These are phyloP conservation scores for Penicillium vulpinum DNA, from an alignment of 2,329 filamentous ascomycete genomes.

Conservation along the genomic window DNA sequence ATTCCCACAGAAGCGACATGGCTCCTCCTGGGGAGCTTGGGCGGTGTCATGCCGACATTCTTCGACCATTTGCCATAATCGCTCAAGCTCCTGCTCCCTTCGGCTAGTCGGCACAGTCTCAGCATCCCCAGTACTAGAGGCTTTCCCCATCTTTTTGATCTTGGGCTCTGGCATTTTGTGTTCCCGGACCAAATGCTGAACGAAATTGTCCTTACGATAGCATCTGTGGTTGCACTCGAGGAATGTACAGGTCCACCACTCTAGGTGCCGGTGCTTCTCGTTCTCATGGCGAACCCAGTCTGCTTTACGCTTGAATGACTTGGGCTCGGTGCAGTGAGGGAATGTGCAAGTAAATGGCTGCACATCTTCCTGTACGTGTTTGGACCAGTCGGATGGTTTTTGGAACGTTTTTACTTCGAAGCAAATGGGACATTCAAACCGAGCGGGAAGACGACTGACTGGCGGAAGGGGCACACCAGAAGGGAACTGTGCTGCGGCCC, in stretches of 20 bases:
- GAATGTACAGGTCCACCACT: slow-evolving; percentile 86
- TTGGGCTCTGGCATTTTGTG: slow-evolving; percentile 85
- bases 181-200: slow-evolving; percentile 87
- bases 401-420: slow-evolving; percentile 81
- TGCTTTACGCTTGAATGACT: slow-evolving; percentile 92
- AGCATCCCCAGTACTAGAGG: slow-evolving; percentile 30
- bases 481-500: slow-evolving; percentile 74
- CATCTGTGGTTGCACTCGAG: slow-evolving; percentile 79
- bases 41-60: slow-evolving; percentile 70
- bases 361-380: slow-evolving; percentile 91
- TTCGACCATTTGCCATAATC: slow-evolving; percentile 76
- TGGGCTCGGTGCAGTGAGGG: slow-evolving; percentile 75
- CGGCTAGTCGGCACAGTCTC: slow-evolving; percentile 26
- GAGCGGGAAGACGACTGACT: slow-evolving; percentile 72
- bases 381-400: slow-evolving; percentile 95
- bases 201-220: slow-evolving; percentile 87
- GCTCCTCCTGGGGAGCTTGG: slow-evolving; percentile 68
- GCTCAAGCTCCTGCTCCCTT: slow-evolving; percentile 52
- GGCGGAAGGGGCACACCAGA: slow-evolving; percentile 79
- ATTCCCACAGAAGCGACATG: slow-evolving; percentile 84
- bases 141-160: slow-evolving; percentile 67
- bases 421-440: slow-evolving; percentile 88
- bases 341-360: slow-evolving; percentile 94
- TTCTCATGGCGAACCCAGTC: slow-evolving; percentile 96
- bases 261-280: slow-evolving; percentile 82